Percentiles rank a stretch among this genome's conserved stretches.
phyloP scores from a whole-genome alignment of 1,139 yeast genomes.

The Hyphopichia buzzinii region DNA sequence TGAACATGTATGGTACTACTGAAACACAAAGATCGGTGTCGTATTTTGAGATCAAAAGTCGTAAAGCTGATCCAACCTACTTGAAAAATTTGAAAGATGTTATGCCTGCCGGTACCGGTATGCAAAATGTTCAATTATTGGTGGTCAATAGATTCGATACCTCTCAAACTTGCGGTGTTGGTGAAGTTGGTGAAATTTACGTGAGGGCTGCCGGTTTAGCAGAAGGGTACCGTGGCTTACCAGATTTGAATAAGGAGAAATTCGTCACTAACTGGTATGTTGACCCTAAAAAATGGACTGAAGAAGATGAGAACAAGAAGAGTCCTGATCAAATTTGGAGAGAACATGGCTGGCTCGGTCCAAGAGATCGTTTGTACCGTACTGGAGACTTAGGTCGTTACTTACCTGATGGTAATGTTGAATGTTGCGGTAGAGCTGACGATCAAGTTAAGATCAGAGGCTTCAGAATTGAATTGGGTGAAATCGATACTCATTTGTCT shows the following conservation, averaged over 20 bases:
- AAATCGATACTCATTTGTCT: slow-evolving; percentile 94
- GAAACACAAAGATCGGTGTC: slow-evolving; percentile 99
- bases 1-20: slow-evolving; percentile 99
- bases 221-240: slow-evolving; percentile 90
- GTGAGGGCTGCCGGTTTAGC: slow-evolving; percentile 98
- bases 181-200: slow-evolving; percentile 97
- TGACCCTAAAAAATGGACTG: slow-evolving; percentile 57
- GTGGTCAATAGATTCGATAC: slow-evolving; percentile 90
- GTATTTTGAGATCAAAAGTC: slow-evolving; percentile 81
- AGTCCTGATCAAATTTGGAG: slow-evolving; percentile 64
- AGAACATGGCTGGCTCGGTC: slow-evolving; percentile 80
- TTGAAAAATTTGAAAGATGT: slow-evolving; percentile 86
- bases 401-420: slow-evolving; percentile 95
- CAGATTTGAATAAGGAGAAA: slow-evolving; percentile 83
- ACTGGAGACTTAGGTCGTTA: slow-evolving; percentile 98
- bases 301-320: slow-evolving; percentile 43
- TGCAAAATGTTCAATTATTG: slow-evolving; percentile 89
- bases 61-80: slow-evolving; percentile 66
- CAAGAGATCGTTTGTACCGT: slow-evolving; percentile 91
- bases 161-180: slow-evolving; percentile 92
- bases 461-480: slow-evolving; percentile 96
- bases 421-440: slow-evolving; percentile 98
- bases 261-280: slow-evolving; percentile 91
- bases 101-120: slow-evolving; percentile 98
- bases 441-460: slow-evolving; percentile 99